Evolutionary conservation across 495 filamentous ascomycete species (phyloP), one percentile per base, ranked within the genome.

Genomic region (Aspergillus carlsbadensis): DNA sequence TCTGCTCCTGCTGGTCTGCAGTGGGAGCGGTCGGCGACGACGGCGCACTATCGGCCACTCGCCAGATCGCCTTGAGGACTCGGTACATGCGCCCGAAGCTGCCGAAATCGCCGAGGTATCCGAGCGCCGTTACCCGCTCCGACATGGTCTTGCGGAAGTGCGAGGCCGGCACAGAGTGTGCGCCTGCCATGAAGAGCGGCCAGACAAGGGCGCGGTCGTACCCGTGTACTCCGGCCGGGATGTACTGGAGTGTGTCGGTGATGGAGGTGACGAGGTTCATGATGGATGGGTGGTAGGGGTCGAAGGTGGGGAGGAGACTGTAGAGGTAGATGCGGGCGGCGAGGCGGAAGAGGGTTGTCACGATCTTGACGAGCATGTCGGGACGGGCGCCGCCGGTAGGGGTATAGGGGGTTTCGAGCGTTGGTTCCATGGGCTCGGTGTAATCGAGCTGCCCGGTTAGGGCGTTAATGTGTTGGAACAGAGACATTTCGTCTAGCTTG

Each of bases 281-380:
- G 65, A 83, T 90, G 74, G 79, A 84, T 1, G 71, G 68, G 57
- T 90, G 82, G 54, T 77, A 73, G 29, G 84, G 85, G 53, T 87
- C 81, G 68, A 90, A 91, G 21, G 87, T 88, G 0, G 94, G 94
- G 0, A 96, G 87, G 18, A 98, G 77, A 62, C 87, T 89, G 83
- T 89, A 93, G 14, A 98, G 85, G 75, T 97, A 96, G 70, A 98
- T 90, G 34, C 92, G 87, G 2, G 94, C 93, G 0, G 92, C 94
- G 35, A 91, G 68, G 57, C 92, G 89, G 84, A 96, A 98, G 33
- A 93, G 82, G 34, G 84, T 77, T 4, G 88, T 92, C 69, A 97
- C 91, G 73, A 88, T 93, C 65, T 83, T 86, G 63, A 83, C 87
- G 47, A 98, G 79, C 59, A 87, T 83, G 58, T 87, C 88, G 8